Evolutionary conservation across 306 rosid genomes (phyloP), one percentile per base, ranked within the genome.

Genomic region (Castanea mollissima): DNA sequence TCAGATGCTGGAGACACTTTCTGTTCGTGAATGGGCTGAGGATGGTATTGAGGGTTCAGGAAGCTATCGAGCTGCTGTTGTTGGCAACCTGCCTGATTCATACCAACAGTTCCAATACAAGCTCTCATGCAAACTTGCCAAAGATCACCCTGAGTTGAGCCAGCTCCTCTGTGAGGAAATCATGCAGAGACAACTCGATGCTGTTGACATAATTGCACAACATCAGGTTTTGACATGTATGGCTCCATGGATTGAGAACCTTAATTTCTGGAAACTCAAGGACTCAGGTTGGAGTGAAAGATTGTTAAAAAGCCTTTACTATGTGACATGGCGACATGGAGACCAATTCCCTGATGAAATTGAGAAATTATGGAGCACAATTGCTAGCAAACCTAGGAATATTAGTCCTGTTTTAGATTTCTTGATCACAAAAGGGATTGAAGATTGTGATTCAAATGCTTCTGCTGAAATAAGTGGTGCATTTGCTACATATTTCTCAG

Each of bases 191-290:
- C 99, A 93, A 83, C 91, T 96, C 71, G 99, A 96, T 88, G 99
- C 99, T 76, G 99, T 96, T 86, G 98, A 96, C 88, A 93, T 96
- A 75, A 96, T 96, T 80, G 99, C 99, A 52, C 99, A 96, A 84
- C 99, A 96, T 91, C 99, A 96, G 86, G 99, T 96, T 87, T 86
- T 96, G 82, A 96, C 99, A 75, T 96, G 99, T 84, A 96, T 96
- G 99, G 99, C 99, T 86, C 99, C 99, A 32, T 96, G 99, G 99
- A 96, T 96, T 62, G 99, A 96, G 90, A 96, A 96, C 86, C 91
- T 96, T 77, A 96, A 93, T 86, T 96, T 96, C 85, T 93, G 92
- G 98, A 96, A 93, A 86, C 98, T 96, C 44, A 95, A 91, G 87
- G 99, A 96, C 84, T 89, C 89, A 21, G 99, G 98, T 56, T 96